Evolutionary conservation across 2,329 filamentous ascomycete genomes (phyloP), one percentile per base, ranked within the genome.

Genomic region (Trichophyton equinum): DNA sequence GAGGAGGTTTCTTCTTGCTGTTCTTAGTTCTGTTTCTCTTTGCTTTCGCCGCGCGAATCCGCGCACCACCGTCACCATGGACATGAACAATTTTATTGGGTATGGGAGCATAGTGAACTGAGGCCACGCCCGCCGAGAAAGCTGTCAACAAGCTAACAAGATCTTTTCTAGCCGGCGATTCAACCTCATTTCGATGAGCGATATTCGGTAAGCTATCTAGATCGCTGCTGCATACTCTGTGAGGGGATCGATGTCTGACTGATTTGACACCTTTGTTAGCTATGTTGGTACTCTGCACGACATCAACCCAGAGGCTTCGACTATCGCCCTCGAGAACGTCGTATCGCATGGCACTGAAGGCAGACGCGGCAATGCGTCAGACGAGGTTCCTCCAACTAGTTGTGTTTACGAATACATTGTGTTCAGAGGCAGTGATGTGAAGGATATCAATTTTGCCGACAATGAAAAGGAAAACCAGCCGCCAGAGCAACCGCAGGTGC

Each of bases 361-460:
- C 61, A 89, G 94, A 66, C 87, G 86, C 71, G 84, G 81, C 67
- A 85, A 86, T 67, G 86, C 87, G 18, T 83, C 86, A 18, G 88
- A 95, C 65, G 91, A 96, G 76, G 88, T 96, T 62, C 78, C 87
- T 42, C 83, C 90, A 2, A 92, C 89, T 38, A 86, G 94, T 64
- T 89, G 89, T 72, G 83, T 96, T 70, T 99, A 96, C 79, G 94
- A 97, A 73, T 97, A 96, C 78, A 97, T 99, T 71, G 91, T 99
- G 66, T 99, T 99, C 76, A 87, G 92, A 63, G 94, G 94, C 68
- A 96, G 90, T 74, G 94, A 99, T 79, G 94, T 99, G 72, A 99
- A 99, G 77, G 94, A 99, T 74, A 81, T 99, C 69, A 88, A 90
- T 69, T 92, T 99, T 70, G 91, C 96, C 70, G 88, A 96, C 68